Evolutionary conservation across 2,329 filamentous ascomycete species (phyloP).

Genomic region (Neobulgaria alba): DNA sequence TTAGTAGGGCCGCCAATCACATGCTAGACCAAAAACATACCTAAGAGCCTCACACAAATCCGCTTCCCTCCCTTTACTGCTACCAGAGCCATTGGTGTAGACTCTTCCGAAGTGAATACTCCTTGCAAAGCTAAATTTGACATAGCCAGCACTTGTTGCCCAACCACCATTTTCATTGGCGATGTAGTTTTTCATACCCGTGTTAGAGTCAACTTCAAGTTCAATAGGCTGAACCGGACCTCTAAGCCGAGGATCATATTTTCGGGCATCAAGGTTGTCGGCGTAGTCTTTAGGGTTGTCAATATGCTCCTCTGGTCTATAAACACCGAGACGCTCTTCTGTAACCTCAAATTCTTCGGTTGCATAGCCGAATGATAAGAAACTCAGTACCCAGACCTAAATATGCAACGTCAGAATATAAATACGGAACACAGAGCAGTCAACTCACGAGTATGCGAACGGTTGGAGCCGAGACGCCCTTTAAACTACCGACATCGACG

Average conservation of each 20-base stretch:
- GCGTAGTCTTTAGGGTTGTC: constrained; percentile 74
- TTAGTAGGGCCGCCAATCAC: neutral
- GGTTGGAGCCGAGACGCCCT: constrained; percentile 68
- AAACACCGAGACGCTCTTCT: constrained; percentile 68
- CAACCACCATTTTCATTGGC: constrained; percentile 80
- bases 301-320: constrained; percentile 67
- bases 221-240: constrained; percentile 66
- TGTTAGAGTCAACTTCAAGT: constrained; percentile 62
- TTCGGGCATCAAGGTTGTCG: constrained; percentile 75
- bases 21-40: too few relatives aligned
- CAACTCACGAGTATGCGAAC: constrained; percentile 60
- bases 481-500: constrained; percentile 64
- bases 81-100: constrained; percentile 57
- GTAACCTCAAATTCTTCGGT: constrained; percentile 81
- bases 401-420: too few relatives aligned
- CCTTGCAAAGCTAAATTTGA: constrained; percentile 65
- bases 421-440: neutral
- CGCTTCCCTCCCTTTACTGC: constrained; percentile 56
- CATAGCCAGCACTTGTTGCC: constrained; percentile 83
- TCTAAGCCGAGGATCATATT: constrained; percentile 72
- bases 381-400: constrained; percentile 69
- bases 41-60: constrained; percentile 75
- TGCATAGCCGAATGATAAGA: constrained; percentile 77
- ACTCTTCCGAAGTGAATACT: constrained; percentile 70
- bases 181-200: constrained; percentile 99